phyloP scores from a whole-genome alignment of 2,329 filamentous ascomycete species.

The Neonectria punicea region DNA sequence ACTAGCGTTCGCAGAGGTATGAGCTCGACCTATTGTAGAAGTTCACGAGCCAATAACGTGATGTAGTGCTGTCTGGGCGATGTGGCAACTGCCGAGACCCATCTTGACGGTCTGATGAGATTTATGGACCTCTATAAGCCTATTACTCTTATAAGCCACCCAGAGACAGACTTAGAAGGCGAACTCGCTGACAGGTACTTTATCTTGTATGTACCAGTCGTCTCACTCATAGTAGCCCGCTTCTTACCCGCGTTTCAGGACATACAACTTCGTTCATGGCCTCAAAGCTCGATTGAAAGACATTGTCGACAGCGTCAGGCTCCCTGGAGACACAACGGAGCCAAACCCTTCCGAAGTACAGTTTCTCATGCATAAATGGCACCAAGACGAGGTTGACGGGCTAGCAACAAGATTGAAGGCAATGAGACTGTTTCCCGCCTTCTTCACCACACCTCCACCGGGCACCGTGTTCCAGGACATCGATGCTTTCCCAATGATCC shows the following conservation, averaged over 20 bases:
- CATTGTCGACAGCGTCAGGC: conserved; percentile 8
- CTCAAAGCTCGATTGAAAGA: conserved; percentile 35
- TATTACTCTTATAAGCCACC: accelerated
- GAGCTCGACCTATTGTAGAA: background rate
- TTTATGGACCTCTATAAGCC: conserved; percentile 36
- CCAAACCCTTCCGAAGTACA: conserved; percentile 10
- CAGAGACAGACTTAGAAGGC: conserved; percentile 20
- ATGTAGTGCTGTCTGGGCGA: conserved; percentile 34
- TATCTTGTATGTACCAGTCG: conserved; percentile 16
- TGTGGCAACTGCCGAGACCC: conserved; percentile 27
- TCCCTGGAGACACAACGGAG: background rate
- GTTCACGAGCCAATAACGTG: background rate
- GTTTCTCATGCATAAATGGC: conserved; percentile 31
- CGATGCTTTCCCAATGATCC: conserved; percentile 15
- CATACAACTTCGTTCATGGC: conserved; percentile 38
- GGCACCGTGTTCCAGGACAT: conserved; percentile 19
- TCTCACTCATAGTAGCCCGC: too few species aligned
- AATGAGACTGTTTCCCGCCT: conserved; percentile 31
- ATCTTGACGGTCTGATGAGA: conserved; percentile 32
- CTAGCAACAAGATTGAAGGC: conserved; percentile 23
- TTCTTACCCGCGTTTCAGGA: conserved; percentile 9
- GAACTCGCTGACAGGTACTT: conserved; percentile 34
- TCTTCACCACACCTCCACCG: conserved; percentile 23
- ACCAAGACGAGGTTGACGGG: conserved; percentile 26
- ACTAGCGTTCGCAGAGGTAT: conserved; percentile 33